These are phyloP conservation scores for Neoarthrinium moseri DNA, from an alignment of 2,329 filamentous ascomycete species.

Conservation along the genomic window DNA sequence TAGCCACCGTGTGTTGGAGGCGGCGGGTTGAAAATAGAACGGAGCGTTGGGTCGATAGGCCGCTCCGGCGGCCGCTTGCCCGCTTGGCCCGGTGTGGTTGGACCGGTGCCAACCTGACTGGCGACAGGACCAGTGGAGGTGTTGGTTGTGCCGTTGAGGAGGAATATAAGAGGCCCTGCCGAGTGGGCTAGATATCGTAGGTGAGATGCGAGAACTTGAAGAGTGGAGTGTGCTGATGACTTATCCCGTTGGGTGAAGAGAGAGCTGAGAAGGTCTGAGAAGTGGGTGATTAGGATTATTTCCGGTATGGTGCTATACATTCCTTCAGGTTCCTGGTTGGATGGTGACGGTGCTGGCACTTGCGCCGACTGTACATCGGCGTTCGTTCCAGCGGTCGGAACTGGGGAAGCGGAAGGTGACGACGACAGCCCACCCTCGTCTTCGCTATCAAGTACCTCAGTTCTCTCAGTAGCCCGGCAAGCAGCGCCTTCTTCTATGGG, in stretches of 20 bases:
- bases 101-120: neutral
- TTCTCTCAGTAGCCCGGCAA: slow-evolving; percentile 9
- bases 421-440: slow-evolving; percentile 33
- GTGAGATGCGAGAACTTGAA: slow-evolving; percentile 46
- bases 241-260: slow-evolving; percentile 51
- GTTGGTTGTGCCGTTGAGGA: slow-evolving; percentile 43
- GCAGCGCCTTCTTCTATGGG: slow-evolving; percentile 4
- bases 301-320: slow-evolving; percentile 28
- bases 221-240: slow-evolving; percentile 43
- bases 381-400: slow-evolving; percentile 4
- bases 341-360: neutral
- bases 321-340: too few species aligned
- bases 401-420: slow-evolving; percentile 15
- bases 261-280: slow-evolving; percentile 48
- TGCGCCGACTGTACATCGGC: neutral
- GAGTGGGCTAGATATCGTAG: slow-evolving; percentile 45
- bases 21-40: slow-evolving; percentile 47
- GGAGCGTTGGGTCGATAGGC: slow-evolving; percentile 41
- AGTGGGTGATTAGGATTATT: slow-evolving; percentile 55
- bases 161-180: slow-evolving; percentile 46
- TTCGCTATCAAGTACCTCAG: slow-evolving; percentile 37
- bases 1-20: slow-evolving; percentile 14
- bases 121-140: neutral
- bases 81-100: neutral
- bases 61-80: slow-evolving; percentile 8